A percentile compares a stretch with the other conserved stretches of the same genome.
Conservation (phyloP, 306 rosid genomes). For the Acacia confusa region DNA sequence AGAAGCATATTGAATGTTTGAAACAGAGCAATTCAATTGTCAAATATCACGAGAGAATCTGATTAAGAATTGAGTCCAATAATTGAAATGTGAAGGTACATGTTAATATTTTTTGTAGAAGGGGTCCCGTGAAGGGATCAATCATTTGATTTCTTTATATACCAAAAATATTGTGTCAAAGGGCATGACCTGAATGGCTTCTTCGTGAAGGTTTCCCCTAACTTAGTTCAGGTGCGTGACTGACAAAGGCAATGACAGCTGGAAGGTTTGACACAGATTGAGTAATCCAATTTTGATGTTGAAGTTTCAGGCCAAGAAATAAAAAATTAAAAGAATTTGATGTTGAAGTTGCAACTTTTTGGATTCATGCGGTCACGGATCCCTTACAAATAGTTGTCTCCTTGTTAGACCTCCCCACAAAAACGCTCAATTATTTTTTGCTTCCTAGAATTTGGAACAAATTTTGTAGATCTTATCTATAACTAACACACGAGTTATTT, state of each 20-base stretch:
- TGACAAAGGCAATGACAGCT: neutral
- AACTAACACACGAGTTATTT: neutral
- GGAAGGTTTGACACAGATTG: neutral
- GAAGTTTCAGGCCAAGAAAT: neutral
- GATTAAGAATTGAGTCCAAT: neutral
- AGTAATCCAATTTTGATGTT: neutral
- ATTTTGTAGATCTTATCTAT: neutral
- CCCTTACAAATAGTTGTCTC: neutral
- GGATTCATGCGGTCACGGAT: slow-evolving; percentile 26
- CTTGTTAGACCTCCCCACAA: neutral
- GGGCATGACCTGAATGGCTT: neutral
- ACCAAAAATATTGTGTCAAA: neutral
- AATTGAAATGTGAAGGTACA: neutral
- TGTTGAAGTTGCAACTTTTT: neutral
- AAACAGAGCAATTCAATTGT: neutral
- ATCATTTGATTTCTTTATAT: neutral
- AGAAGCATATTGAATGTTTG: neutral
- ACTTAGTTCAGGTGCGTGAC: neutral
- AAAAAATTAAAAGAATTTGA: neutral
- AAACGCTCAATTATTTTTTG: neutral
- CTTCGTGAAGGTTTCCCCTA: neutral
- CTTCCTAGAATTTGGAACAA: neutral
- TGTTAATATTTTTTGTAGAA: neutral
- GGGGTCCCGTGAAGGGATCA: neutral
- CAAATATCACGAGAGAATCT: neutral